Conservation (phyloP, 768 basidiomycete genomes). For the Agaricus blazei region DNA sequence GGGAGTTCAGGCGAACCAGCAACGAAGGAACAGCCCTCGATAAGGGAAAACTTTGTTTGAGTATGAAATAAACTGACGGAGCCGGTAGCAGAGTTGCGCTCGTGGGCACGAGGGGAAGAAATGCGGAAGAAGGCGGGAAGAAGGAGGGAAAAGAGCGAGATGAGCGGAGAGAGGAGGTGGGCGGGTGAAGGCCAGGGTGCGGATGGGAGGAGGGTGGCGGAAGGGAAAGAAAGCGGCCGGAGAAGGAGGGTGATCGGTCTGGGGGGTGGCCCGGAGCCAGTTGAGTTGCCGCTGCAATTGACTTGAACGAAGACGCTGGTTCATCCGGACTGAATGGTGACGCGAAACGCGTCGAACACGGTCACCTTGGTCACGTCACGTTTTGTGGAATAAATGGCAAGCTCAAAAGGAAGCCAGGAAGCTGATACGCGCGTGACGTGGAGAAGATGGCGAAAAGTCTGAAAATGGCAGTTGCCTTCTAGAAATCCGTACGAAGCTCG, state of each 20-base stretch:
- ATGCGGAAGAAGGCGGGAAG: constrained; percentile 9
- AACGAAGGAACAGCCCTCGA: constrained; percentile 18
- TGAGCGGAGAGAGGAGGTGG: constrained; percentile 1
- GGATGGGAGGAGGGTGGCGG: constrained; percentile 16
- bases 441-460: constrained; percentile 1
- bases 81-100: constrained; percentile 1
- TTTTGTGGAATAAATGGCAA: constrained; percentile 6
- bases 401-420: constrained; percentile 10
- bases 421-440: constrained; percentile 9
- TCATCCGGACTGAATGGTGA: constrained; percentile 10
- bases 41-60: not conserved
- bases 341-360: constrained; percentile 11
- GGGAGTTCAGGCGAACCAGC: constrained; percentile 13
- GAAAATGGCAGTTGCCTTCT: constrained; percentile 18
- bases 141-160: constrained; percentile 3
- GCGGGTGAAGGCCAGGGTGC: constrained; percentile 14
- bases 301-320: constrained; percentile 9
- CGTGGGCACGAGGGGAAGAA: not conserved
- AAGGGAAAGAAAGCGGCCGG: constrained; percentile 11
- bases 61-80: not conserved
- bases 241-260: constrained; percentile 8
- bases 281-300: constrained; percentile 11
- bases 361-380: constrained; percentile 12
- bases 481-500: constrained; percentile 25
- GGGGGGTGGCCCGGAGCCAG: constrained; percentile 3